phyloP scores from a whole-genome alignment of 148 eudicot genomes.

The Vaccinium macrocarpon region DNA sequence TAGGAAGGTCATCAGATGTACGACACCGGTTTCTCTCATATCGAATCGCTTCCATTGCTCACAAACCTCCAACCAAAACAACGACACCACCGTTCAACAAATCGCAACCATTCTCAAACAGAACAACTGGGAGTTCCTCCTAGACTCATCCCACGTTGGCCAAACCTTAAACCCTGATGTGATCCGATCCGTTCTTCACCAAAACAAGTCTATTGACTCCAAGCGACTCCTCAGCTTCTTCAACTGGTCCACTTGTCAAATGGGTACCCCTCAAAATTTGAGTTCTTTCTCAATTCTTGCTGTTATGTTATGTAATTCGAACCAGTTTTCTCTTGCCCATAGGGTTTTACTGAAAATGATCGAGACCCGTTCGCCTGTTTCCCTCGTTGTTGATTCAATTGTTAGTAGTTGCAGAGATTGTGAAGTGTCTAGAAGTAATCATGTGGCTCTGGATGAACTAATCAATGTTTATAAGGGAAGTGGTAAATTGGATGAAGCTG shows the following conservation, averaged over 20 bases:
- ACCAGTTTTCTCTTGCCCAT: slow-evolving; percentile 39
- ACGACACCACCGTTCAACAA: slow-evolving; percentile 30
- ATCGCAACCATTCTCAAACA: slow-evolving; percentile 45
- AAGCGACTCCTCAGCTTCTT: slow-evolving; percentile 63
- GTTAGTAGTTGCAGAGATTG: slow-evolving; percentile 36
- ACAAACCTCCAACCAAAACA: slow-evolving; percentile 16
- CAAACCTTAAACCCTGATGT: slow-evolving; percentile 62
- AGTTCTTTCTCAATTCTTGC: slow-evolving; percentile 52
- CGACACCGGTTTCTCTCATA: background rate
- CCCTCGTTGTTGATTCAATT: slow-evolving; percentile 43
- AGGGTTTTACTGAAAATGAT: slow-evolving; percentile 49
- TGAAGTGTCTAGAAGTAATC: slow-evolving; percentile 22
- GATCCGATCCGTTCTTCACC: slow-evolving; percentile 56
- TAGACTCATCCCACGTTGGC: slow-evolving; percentile 46
- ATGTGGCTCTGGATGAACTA: slow-evolving; percentile 52
- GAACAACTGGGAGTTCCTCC: slow-evolving; percentile 46
- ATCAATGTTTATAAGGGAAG: slow-evolving; percentile 58
- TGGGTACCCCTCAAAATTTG: slow-evolving; percentile 60
- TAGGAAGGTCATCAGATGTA: background rate
- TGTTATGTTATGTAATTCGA: slow-evolving; percentile 45
- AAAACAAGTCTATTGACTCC: slow-evolving; percentile 41
- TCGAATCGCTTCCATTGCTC: slow-evolving; percentile 13
- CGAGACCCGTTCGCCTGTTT: slow-evolving; percentile 25
- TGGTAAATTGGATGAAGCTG: slow-evolving; percentile 57
- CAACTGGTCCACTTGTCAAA: slow-evolving; percentile 49